These are phyloP conservation scores for Kazachstania taianensis DNA, from an alignment of 805 yeast genomes.

Conservation along the genomic window DNA sequence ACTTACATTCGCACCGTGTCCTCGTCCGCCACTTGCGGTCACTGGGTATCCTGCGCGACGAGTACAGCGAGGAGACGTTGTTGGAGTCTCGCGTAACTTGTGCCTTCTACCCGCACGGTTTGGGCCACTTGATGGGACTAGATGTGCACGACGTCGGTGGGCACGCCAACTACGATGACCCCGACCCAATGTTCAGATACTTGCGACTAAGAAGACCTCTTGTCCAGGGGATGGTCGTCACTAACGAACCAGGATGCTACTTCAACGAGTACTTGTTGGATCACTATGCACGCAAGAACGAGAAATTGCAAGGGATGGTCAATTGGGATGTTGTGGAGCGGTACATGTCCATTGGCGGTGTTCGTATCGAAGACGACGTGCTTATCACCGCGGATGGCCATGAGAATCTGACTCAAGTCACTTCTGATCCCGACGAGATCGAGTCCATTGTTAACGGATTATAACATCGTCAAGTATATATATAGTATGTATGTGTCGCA, in stretches of 20 bases:
- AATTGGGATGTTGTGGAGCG: conserved; percentile 56
- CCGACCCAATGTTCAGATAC: conserved; percentile 64
- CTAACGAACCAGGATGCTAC: conserved; percentile 93
- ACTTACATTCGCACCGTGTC: conserved; percentile 66
- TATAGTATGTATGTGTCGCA: not conserved
- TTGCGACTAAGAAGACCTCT: conserved; percentile 72
- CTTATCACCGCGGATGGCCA: conserved; percentile 65
- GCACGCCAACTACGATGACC: conserved; percentile 71
- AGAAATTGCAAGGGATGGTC: conserved; percentile 46
- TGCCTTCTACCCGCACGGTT: conserved; percentile 88
- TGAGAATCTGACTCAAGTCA: conserved; percentile 73
- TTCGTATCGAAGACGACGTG: conserved; percentile 90
- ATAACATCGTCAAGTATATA: not conserved
- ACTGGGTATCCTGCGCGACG: conserved; percentile 66
- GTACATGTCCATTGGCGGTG: conserved; percentile 92
- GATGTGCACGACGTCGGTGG: conserved; percentile 98
- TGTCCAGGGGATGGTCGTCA: conserved; percentile 70
- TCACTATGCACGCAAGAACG: conserved; percentile 40
- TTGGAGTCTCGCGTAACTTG: conserved; percentile 60
- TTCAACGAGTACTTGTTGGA: conserved; percentile 76
- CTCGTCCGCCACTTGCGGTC: conserved; percentile 59
- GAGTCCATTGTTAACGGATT: too few species aligned
- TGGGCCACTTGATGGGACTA: conserved; percentile 89
- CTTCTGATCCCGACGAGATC: conserved; percentile 80
- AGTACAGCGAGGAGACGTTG: conserved; percentile 50